Evolutionary conservation across 805 yeast species (phyloP).

Genomic region (Spathaspora sp.): DNA sequence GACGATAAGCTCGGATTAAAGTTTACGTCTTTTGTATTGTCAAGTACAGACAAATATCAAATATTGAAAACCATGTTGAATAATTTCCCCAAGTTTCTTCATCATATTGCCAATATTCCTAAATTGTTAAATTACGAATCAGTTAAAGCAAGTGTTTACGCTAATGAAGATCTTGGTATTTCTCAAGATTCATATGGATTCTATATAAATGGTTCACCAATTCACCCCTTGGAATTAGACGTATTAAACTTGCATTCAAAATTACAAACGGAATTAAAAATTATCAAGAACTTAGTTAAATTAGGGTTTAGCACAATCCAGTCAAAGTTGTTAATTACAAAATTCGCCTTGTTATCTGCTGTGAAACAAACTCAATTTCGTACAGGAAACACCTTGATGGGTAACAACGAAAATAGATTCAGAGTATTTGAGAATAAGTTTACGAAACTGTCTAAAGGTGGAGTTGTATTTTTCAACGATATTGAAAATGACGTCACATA

Average conservation of each 20-base stretch:
- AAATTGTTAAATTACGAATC: slow-evolving; percentile 12
- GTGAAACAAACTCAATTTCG: slow-evolving; percentile 34
- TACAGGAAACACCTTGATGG: slow-evolving; percentile 28
- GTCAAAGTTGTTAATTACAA: slow-evolving; percentile 28
- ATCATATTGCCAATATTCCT: slow-evolving; percentile 22
- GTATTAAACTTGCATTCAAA: slow-evolving; percentile 41
- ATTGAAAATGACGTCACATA: slow-evolving; percentile 62
- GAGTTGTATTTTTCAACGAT: slow-evolving; percentile 73
- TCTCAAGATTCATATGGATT: slow-evolving; percentile 45
- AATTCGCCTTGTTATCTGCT: slow-evolving; percentile 39
- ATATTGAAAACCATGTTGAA: slow-evolving; percentile 37
- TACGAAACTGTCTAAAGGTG: slow-evolving; percentile 19
- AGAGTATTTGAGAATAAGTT: slow-evolving; percentile 24
- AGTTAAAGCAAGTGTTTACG: slow-evolving; percentile 20
- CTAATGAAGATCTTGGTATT: slow-evolving; percentile 36
- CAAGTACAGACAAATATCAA: slow-evolving; percentile 22
- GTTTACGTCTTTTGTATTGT: slow-evolving; percentile 36
- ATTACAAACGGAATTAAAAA: slow-evolving; percentile 20
- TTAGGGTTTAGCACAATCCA: slow-evolving; percentile 30
- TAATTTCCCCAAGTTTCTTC: slow-evolving; percentile 55
- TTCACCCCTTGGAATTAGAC: slow-evolving; percentile 44
- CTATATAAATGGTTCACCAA: slow-evolving; percentile 66
- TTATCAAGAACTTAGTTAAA: slow-evolving; percentile 19
- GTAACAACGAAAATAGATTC: slow-evolving; percentile 32
- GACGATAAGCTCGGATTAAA: slow-evolving; percentile 33